Base-by-base conservation (phyloP, 441 rosid genomes). In the Eruca vesicaria region DNA sequence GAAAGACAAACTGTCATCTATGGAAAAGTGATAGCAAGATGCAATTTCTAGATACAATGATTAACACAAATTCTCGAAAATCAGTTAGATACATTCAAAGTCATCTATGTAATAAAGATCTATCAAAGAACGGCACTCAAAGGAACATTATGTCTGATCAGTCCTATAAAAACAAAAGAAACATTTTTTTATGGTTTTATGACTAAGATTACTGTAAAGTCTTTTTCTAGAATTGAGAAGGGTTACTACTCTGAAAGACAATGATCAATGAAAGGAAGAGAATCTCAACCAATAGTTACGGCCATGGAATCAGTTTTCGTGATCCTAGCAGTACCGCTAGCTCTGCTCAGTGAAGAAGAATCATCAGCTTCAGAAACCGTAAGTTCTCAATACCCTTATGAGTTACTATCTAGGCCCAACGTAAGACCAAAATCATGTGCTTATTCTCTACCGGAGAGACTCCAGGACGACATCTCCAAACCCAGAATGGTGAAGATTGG, bases 281-380 rank as follows among this genome's bases (percentile, higher is more conserved):
- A 66, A 74, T 61, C 69, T 69, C 69, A 90, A 95, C 91, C 82
- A 73, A 82, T 86, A 70, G 88, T 56, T 16, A 80, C 80, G 53
- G 86, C 81, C 61, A 84, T 82, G 77, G 88, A 84, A 85, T 93
- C 93, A 70, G 81, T 80, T 80, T 91, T 84, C 84, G 89, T 88
- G 60, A 80, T 78, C 68, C 90, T 90, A 80, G 86, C 82, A 12
- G 86, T 68, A 2, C 77, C 89, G 78, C 80, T 76, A 67, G 78
- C 82, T 82, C 86, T 84, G 60, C 89, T 87, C 69, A 86, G 81
- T 0, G 89, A 79, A 0, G 87, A 87, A 72, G 87, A 82, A 78
- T 85, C 89, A 74, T 82, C 82, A 63, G 87, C 93, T 10, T 88
- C 82, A 66, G 87, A 69, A 72, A 88, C 81, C 77, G 85, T 82